Evolutionary conservation across 2,329 filamentous ascomycete genomes (phyloP).

Genomic region (Fusarium chlamydosporum): DNA sequence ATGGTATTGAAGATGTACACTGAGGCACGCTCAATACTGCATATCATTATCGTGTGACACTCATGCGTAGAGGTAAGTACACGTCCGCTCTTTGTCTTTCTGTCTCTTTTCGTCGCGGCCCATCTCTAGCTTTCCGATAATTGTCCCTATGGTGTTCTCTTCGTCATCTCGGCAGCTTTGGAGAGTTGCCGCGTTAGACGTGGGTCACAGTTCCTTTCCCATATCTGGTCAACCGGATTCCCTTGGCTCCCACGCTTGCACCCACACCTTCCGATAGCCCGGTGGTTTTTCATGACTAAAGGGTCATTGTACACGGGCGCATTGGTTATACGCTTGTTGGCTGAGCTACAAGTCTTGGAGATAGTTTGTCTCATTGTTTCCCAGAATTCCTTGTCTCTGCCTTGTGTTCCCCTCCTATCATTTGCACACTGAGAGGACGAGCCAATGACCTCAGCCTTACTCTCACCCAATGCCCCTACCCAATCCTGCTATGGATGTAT

Average conservation of each 20-base stretch:
- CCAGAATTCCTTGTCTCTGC: slow-evolving; percentile 12
- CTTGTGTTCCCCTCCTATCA: slow-evolving; percentile 1
- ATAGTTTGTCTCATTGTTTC: neutral
- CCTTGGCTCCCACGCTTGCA: slow-evolving; percentile 26
- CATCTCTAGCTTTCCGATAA: neutral
- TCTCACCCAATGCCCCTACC: neutral
- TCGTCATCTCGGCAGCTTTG: neutral
- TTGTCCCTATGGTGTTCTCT: slow-evolving; percentile 4
- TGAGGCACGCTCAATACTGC: neutral
- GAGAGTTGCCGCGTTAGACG: slow-evolving; percentile 36
- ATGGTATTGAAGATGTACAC: slow-evolving; percentile 10
- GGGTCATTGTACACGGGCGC: slow-evolving; percentile 27
- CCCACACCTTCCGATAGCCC: slow-evolving; percentile 36
- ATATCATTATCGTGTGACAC: neutral
- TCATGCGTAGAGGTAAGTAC: slow-evolving; percentile 29
- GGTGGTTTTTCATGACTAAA: slow-evolving; percentile 49
- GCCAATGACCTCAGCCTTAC: slow-evolving; percentile 2
- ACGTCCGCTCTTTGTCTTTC: neutral
- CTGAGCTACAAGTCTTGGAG: neutral
- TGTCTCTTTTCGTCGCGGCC: slow-evolving; percentile 1
- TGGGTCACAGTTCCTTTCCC: slow-evolving; percentile 39
- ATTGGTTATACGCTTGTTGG: slow-evolving; percentile 37
- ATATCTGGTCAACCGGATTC: slow-evolving; percentile 28
- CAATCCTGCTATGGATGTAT: slow-evolving; percentile 36
- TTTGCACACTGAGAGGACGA: slow-evolving; percentile 5